Evolutionary conservation across 2,329 filamentous ascomycete genomes (phyloP).

Genomic region (Xylariaceae sp.): DNA sequence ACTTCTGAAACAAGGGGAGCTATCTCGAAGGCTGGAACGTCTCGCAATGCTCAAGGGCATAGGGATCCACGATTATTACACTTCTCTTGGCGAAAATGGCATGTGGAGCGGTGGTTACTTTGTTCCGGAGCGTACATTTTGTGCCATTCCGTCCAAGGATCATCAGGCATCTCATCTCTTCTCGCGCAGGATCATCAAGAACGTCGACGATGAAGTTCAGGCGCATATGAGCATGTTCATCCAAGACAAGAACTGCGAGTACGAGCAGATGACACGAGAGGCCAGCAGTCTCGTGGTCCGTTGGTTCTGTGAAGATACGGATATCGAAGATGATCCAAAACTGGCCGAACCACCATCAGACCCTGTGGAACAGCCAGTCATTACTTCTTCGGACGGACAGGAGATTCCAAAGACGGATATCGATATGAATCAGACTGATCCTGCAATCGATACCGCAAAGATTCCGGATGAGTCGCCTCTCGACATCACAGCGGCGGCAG

Average conservation of each 20-base stretch:
- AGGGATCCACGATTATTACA: conserved; percentile 71
- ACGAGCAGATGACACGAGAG: conserved; percentile 57
- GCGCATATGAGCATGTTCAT: conserved; percentile 67
- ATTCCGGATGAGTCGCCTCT: conserved; percentile 43
- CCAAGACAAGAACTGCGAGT: conserved; percentile 56
- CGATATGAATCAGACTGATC: conserved; percentile 21
- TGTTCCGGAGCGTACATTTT: conserved; percentile 70
- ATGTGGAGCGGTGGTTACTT: conserved; percentile 56
- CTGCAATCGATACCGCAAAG: conserved; percentile 13
- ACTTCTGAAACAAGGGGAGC: conserved; percentile 66
- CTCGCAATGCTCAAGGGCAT: conserved; percentile 58
- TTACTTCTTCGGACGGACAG: conserved; percentile 31
- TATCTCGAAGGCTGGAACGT: conserved; percentile 61
- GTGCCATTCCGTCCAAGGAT: conserved; percentile 57
- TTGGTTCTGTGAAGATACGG: conserved; percentile 50
- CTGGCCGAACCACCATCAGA: conserved; percentile 41
- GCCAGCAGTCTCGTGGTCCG: conserved; percentile 52
- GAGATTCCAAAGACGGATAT: conserved; percentile 30
- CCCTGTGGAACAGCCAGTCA: conserved; percentile 32
- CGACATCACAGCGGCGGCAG: conserved; percentile 49
- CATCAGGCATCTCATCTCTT: conserved; percentile 40
- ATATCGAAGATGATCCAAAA: conserved; percentile 43
- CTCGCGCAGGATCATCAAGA: conserved; percentile 56
- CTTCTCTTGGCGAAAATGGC: conserved; percentile 66
- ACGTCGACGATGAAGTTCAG: conserved; percentile 62